Evolutionary conservation across 352 stramenopile species (phyloP).

Genomic region (Phytopythium ostracodes): DNA sequence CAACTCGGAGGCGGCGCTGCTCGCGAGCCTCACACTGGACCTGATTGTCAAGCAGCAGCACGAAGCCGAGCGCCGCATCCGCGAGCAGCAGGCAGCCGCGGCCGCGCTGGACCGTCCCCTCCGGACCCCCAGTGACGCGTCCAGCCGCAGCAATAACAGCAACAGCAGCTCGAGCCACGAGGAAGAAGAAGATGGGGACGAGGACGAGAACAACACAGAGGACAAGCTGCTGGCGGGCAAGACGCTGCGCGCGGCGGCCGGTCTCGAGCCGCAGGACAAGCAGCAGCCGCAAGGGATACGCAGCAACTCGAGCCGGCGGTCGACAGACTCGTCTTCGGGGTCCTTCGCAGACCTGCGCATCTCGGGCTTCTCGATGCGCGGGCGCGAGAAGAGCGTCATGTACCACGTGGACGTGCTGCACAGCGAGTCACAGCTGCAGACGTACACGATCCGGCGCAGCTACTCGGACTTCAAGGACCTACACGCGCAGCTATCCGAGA

Average conservation of each 20-base stretch:
- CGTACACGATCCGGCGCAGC: conserved; percentile 83
- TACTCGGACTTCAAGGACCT: conserved; percentile 84
- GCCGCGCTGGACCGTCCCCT: too few species aligned
- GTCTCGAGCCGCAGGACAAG: neutral
- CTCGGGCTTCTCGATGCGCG: conserved; percentile 64
- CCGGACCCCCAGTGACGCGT: neutral
- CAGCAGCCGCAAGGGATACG: neutral
- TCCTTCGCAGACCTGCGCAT: conserved; percentile 56
- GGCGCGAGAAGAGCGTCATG: conserved; percentile 78
- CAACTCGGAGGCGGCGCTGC: conserved; percentile 6
- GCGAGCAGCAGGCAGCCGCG: neutral
- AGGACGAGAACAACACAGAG: neutral
- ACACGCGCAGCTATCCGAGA: conserved; percentile 57
- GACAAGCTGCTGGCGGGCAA: conserved; percentile 2
- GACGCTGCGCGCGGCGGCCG: conserved; percentile 1
- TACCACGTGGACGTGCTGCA: conserved; percentile 85
- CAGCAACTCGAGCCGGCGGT: conserved; percentile 35
- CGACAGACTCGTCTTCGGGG: conserved; percentile 33
- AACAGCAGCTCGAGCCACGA: conserved; percentile 14
- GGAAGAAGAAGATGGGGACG: neutral
- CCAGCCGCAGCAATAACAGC: conserved; percentile 14
- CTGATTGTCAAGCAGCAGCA: conserved; percentile 24
- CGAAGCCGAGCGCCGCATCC: conserved; percentile 21
- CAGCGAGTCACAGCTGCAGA: conserved; percentile 65
- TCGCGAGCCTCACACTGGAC: conserved; percentile 15